Conservation (phyloP, 768 basidiomycete genomes). For the Kwoniella sp. region DNA sequence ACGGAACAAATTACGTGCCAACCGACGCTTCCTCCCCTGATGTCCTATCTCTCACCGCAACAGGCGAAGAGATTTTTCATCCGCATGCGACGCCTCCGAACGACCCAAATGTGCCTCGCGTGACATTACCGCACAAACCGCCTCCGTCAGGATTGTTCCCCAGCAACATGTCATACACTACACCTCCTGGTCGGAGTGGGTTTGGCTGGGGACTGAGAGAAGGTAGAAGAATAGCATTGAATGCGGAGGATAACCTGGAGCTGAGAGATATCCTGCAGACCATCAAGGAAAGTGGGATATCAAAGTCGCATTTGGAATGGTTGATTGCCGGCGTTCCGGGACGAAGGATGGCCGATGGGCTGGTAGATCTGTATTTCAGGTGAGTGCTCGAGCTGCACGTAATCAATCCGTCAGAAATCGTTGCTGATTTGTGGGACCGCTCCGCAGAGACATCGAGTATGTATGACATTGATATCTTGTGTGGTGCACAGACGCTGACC, state of each 20-base stretch:
- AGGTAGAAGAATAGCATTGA: slow-evolving; percentile 41
- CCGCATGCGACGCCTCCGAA: slow-evolving; percentile 32
- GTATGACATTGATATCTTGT: background rate
- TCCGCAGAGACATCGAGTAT: slow-evolving; percentile 47
- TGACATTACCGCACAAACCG: slow-evolving; percentile 37
- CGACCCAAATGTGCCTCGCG: slow-evolving; percentile 17
- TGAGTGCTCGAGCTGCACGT: too few relatives aligned
- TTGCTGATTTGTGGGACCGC: background rate
- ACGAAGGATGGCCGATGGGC: slow-evolving; percentile 50
- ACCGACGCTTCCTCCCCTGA: slow-evolving; percentile 40
- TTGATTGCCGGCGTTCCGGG: slow-evolving; percentile 56
- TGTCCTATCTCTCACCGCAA: slow-evolving; percentile 37
- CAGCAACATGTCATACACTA: slow-evolving; percentile 27
- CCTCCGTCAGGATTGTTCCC: slow-evolving; percentile 49
- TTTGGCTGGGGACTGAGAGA: slow-evolving; percentile 50
- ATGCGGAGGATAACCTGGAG: slow-evolving; percentile 44
- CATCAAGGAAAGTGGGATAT: slow-evolving; percentile 56
- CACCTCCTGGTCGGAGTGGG: slow-evolving; percentile 35
- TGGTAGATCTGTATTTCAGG: slow-evolving; percentile 53
- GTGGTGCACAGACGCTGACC: slow-evolving; percentile 8
- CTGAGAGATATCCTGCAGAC: slow-evolving; percentile 51
- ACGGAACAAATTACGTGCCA: slow-evolving; percentile 1
- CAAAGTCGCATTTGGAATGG: slow-evolving; percentile 52
- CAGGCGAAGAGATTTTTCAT: slow-evolving; percentile 53
- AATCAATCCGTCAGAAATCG: too few relatives aligned